phyloP scores from a whole-genome alignment of 2,329 filamentous ascomycete species.

The Boeremia lycopersici region DNA sequence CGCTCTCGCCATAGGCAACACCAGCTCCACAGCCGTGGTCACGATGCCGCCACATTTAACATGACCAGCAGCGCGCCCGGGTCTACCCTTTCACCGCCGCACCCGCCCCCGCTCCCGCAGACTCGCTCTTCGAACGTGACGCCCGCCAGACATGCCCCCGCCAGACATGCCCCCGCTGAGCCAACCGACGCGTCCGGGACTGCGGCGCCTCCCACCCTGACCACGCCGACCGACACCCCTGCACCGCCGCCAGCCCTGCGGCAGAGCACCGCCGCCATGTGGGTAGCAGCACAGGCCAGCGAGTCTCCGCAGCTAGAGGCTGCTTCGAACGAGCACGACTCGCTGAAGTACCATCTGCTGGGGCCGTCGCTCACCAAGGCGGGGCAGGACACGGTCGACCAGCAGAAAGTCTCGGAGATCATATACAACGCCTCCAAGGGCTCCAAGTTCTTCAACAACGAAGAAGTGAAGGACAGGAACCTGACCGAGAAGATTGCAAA shows the following conservation, averaged over 20 bases:
- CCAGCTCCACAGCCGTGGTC: conserved; percentile 2
- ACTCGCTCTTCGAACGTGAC: conserved; percentile 1
- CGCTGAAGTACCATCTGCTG: conserved; percentile 86
- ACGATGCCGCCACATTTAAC: conserved; percentile 27
- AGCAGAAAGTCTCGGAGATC: conserved; percentile 90
- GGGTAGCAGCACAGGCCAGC: not conserved
- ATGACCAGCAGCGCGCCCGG: conserved; percentile 31
- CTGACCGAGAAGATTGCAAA: conserved; percentile 85
- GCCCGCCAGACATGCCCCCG: not conserved
- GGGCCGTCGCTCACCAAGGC: conserved; percentile 93
- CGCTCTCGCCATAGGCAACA: conserved; percentile 9
- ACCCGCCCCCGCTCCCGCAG: conserved; percentile 16
- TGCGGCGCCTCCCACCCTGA: conserved; percentile 23
- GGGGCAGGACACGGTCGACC: conserved; percentile 91
- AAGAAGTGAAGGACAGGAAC: conserved; percentile 79
- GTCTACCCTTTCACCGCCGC: conserved; percentile 20
- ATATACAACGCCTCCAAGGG: conserved; percentile 98
- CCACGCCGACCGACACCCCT: conserved; percentile 3
- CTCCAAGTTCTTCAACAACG: conserved; percentile 93
- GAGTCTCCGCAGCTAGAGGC: conserved; percentile 16
- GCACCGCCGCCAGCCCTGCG: conserved; percentile 8
- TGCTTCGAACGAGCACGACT: conserved; percentile 57
- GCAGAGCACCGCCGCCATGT: conserved; percentile 12
- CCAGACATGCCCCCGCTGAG: conserved; percentile 20
- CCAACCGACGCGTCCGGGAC: conserved; percentile 20